Evolutionary conservation across 2,329 filamentous ascomycete species (phyloP).

Genomic region (Blumeriella jaapii): DNA sequence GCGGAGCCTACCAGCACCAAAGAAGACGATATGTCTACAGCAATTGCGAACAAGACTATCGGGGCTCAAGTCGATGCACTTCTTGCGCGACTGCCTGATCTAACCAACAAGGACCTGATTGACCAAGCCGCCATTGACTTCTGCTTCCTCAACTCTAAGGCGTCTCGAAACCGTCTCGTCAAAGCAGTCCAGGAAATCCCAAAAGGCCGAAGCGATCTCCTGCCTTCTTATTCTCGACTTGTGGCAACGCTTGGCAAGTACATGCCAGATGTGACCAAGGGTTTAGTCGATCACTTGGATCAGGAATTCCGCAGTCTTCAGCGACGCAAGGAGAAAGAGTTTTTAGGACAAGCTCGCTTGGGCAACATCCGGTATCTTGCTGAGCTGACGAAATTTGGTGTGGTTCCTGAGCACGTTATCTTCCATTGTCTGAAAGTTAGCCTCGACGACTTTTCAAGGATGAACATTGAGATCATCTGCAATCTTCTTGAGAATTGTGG

Average conservation of each 20-base stretch:
- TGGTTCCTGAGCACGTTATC: constrained; percentile 95
- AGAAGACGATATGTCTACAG: constrained; percentile 76
- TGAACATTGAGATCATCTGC: constrained; percentile 98
- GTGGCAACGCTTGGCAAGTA: constrained; percentile 90
- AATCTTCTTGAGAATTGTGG: constrained; percentile 95
- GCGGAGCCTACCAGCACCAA: constrained; percentile 36
- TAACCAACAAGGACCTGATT: constrained; percentile 83
- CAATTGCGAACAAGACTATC: constrained; percentile 95
- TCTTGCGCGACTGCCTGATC: constrained; percentile 74
- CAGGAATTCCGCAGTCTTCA: constrained; percentile 95
- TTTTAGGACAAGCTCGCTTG: constrained; percentile 84
- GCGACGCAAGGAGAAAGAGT: constrained; percentile 94
- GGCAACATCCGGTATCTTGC: constrained; percentile 96
- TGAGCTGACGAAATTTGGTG: constrained; percentile 94
- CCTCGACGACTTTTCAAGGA: constrained; percentile 91
- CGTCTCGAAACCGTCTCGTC: constrained; percentile 84
- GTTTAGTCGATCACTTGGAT: constrained; percentile 82
- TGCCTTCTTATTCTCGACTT: constrained; percentile 84
- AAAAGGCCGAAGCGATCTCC: constrained; percentile 81
- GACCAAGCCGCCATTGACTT: constrained; percentile 93
- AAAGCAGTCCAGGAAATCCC: constrained; percentile 92
- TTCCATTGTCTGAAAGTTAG: constrained; percentile 98
- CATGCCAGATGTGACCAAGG: constrained; percentile 88
- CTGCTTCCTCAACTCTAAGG: constrained; percentile 96
- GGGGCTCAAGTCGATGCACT: constrained; percentile 93